These are phyloP conservation scores for Xylariaceae sp. DNA, from an alignment of 2,329 filamentous ascomycete genomes.

Conservation along the genomic window DNA sequence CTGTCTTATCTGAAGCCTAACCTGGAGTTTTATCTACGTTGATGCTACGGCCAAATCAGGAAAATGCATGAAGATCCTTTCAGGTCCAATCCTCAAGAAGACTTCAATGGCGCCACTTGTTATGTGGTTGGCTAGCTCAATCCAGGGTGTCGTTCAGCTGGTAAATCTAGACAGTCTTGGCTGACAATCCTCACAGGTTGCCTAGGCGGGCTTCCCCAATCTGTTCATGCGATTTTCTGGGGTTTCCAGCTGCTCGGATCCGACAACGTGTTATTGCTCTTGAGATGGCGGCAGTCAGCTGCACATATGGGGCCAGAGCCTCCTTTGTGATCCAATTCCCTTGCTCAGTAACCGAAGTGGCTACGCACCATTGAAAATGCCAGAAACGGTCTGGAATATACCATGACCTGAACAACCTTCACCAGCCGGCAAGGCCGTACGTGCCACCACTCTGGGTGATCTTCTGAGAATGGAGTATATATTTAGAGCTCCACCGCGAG, in stretches of 20 bases:
- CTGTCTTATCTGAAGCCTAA: too few relatives aligned
- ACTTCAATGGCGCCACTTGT: not conserved
- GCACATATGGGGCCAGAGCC: not conserved
- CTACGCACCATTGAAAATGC: not conserved
- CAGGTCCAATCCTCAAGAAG: too few relatives aligned
- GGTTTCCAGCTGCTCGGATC: not conserved
- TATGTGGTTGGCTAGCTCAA: not conserved
- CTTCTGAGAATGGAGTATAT: not conserved
- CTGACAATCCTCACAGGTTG: not conserved
- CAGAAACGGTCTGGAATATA: not conserved
- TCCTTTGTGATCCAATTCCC: not conserved
- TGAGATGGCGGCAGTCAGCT: not conserved
- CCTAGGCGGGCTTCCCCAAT: not conserved
- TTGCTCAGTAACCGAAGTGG: not conserved
- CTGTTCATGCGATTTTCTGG: not conserved
- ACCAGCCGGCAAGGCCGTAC: not conserved
- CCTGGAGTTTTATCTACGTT: too few relatives aligned
- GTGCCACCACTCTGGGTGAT: not conserved
- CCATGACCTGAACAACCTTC: not conserved
- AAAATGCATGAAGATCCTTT: too few relatives aligned
- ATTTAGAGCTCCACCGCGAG: not conserved
- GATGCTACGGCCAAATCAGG: too few relatives aligned
- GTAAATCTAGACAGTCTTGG: slow-evolving; percentile 2
- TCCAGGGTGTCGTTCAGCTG: not conserved
- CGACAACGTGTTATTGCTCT: not conserved